These are phyloP conservation scores for Clonostachys byssicola DNA, from an alignment of 2,329 filamentous ascomycete genomes.

Conservation along the genomic window DNA sequence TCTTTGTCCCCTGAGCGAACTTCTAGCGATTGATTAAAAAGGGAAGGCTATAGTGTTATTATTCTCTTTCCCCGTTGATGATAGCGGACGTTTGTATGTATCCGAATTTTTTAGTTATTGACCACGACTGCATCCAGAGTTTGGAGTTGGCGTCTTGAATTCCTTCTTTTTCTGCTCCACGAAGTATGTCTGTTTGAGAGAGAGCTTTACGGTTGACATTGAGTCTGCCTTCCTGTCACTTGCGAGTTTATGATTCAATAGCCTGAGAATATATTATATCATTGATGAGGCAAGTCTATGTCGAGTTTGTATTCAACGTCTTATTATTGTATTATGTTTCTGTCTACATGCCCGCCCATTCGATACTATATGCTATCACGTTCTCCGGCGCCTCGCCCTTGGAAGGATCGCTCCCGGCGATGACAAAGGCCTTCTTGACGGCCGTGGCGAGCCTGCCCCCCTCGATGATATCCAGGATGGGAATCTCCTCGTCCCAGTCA, in stretches of 20 bases:
- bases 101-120: not conserved
- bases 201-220: not conserved
- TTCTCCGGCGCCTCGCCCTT: slow-evolving; percentile 23
- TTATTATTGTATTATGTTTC: not conserved
- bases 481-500: slow-evolving; percentile 83
- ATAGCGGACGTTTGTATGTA: too few relatives aligned
- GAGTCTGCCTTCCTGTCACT: not conserved
- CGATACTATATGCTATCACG: slow-evolving; percentile 76
- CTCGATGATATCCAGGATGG: slow-evolving; percentile 78
- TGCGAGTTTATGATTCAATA: not conserved
- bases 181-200: not conserved
- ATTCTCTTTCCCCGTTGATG: too few relatives aligned
- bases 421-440: slow-evolving; percentile 91
- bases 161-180: not conserved
- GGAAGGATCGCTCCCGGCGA: slow-evolving; percentile 62
- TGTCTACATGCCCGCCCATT: slow-evolving; percentile 87
- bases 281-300: slow-evolving; percentile 1
- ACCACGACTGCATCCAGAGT: not conserved
- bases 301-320: not conserved
- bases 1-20: slow-evolving; percentile 70
- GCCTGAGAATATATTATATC: not conserved
- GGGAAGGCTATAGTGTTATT: too few relatives aligned
- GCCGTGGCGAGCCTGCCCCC: slow-evolving; percentile 87
- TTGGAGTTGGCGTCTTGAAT: not conserved
- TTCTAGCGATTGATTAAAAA: too few relatives aligned